Base-by-base conservation (phyloP, 106 monocot genomes). In the Dioscorea alata region DNA sequence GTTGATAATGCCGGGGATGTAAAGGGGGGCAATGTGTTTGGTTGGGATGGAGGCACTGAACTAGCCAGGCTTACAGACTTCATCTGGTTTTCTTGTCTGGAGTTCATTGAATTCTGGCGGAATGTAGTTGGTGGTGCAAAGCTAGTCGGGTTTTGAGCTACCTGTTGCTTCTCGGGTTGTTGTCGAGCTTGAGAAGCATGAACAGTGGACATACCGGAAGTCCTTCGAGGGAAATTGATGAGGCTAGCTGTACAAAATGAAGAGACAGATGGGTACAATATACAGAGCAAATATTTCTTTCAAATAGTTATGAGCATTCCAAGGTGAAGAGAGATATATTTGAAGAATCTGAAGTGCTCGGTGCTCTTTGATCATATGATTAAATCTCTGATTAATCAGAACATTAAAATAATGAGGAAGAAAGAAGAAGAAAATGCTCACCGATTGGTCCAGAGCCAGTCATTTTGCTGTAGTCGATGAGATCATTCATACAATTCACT, bases 401-500 rank as follows among this genome's bases (percentile, higher is more conserved):
- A 42, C 10, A 42, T 42, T 10, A 42, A 50, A 13, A 21, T n/a
- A 60, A 50, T 68, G 13, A 62, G 48, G n/a, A 62, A 54, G n/a
- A 12, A 52, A 32, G 42, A 10, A 4, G 68, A 16, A 12, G 10
- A 42, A 59, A 72, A 31, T 73, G 16, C 65, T 65, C 78, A 94
- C 93, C 93, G 70, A 94, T 89, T 49, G 93, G 93, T 13, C 93
- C 89, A 21, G 77, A 82, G 14, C 80, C 73, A 49, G 89, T 94
- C 78, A 87, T 82, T 69, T 80, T 76, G 84, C 93, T 94, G 53
- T 90, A 87, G 71, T 94, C 93, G 50, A 94, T 94, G 53, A 94
- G 73, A 77, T 94, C 93, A 59, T 94, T 94, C 93, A 94, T 94
- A 56, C 89, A 77, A 59, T 94, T 90, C 21, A 94, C 89, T 15